Percentiles rank a stretch among this genome's conserved stretches.
These are phyloP conservation scores for Atalantia buxifolia DNA, from an alignment of 345 rosid genomes.

Conservation along the genomic window DNA sequence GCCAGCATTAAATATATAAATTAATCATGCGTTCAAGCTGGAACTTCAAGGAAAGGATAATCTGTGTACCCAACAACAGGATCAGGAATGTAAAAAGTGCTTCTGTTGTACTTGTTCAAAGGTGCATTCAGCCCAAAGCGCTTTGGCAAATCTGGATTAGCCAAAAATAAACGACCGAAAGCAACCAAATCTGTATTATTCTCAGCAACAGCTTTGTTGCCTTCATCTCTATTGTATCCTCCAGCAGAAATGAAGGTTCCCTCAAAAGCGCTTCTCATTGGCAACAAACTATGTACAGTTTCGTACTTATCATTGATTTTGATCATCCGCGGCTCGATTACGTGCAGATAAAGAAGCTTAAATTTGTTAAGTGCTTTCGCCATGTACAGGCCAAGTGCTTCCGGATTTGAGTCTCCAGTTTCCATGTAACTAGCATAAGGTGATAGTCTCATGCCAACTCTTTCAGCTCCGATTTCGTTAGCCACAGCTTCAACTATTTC, in stretches of 20 bases:
- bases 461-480: not conserved
- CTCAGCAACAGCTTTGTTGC: conserved; percentile 30
- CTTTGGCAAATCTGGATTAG: conserved; percentile 44
- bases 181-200: conserved; percentile 15
- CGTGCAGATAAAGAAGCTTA: conserved; percentile 30
- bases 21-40: too few species aligned
- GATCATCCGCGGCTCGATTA: conserved; percentile 29
- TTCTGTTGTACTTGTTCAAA: conserved; percentile 20
- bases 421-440: conserved; percentile 10
- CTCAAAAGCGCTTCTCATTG: conserved; percentile 36
- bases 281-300: conserved; percentile 17
- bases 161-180: conserved; percentile 25
- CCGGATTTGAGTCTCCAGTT: conserved; percentile 36
- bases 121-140: conserved; percentile 37
- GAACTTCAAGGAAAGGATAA: too few species aligned
- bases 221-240: conserved; percentile 36
- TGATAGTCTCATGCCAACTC: too few species aligned
- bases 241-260: conserved; percentile 41
- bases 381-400: conserved; percentile 40
- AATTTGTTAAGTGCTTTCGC: conserved; percentile 32
- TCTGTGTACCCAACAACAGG: not conserved
- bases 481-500: conserved; percentile 26
- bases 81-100: too few species aligned
- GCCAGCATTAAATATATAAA: too few species aligned
- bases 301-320: conserved; percentile 28